Percentiles rank a stretch among this genome's conserved stretches.
These are phyloP conservation scores for Anethum foeniculum DNA, from an alignment of 140 eudicot genomes.

Conservation along the genomic window DNA sequence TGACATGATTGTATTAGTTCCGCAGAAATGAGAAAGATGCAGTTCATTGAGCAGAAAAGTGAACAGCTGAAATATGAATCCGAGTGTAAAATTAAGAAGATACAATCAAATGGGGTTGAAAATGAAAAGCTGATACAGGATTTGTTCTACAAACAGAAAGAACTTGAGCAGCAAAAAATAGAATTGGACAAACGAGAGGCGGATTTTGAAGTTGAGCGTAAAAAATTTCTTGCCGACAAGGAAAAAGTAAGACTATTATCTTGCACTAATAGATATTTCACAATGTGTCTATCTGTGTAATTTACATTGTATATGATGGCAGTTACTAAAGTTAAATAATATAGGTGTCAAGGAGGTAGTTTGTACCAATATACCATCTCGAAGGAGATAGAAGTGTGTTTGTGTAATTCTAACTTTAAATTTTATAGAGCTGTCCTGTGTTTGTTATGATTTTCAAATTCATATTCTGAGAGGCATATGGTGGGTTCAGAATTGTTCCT, in stretches of 20 bases:
- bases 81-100: slow-evolving; percentile 39
- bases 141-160: slow-evolving; percentile 33
- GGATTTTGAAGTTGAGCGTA: slow-evolving; percentile 35
- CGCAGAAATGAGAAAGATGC: slow-evolving; percentile 58
- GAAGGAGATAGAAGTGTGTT: neutral
- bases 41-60: slow-evolving; percentile 40
- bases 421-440: neutral
- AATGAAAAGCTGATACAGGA: slow-evolving; percentile 42
- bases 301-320: neutral
- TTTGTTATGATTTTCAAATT: neutral
- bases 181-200: slow-evolving; percentile 35
- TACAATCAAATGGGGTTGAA: slow-evolving; percentile 37
- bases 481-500: neutral
- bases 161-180: slow-evolving; percentile 41
- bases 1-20: slow-evolving; percentile 9
- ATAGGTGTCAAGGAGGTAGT: neutral
- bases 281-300: neutral
- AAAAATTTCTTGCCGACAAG: slow-evolving; percentile 30
- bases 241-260: slow-evolving; percentile 27
- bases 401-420: neutral
- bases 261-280: neutral
- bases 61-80: slow-evolving; percentile 46
- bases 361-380: neutral
- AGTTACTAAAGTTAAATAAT: neutral
- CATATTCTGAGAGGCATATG: neutral